Conservation (phyloP, 2,329 filamentous ascomycete genomes). For the Stemphylium vesicarium region DNA sequence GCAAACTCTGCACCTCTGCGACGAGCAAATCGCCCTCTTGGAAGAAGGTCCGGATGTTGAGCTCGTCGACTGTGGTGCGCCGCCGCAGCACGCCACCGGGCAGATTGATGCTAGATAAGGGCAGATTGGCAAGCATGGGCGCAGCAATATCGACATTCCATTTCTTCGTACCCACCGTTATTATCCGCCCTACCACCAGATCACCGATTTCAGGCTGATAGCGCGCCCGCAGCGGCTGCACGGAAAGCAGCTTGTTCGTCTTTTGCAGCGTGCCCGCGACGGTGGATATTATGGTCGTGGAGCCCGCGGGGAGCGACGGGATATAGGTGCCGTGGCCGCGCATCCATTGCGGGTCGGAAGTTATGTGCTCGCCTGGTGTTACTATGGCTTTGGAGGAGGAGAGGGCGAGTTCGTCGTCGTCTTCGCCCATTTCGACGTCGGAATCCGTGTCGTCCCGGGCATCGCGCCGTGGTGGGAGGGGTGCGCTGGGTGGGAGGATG, state of each 20-base stretch:
- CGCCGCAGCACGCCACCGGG: constrained; percentile 91
- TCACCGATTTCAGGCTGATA: constrained; percentile 97
- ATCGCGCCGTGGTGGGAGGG: constrained; percentile 34
- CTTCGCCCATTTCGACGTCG: constrained; percentile 57
- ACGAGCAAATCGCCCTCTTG: constrained; percentile 92
- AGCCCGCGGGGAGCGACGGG: constrained; percentile 52
- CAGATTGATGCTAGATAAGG: constrained; percentile 89
- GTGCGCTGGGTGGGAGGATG: constrained; percentile 60
- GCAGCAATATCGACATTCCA: constrained; percentile 97
- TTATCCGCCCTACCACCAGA: constrained; percentile 89
- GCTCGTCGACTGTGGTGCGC: constrained; percentile 91
- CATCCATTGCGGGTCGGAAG: constrained; percentile 97
- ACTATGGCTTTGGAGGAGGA: constrained; percentile 63
- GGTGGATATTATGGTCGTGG: constrained; percentile 80
- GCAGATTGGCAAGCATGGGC: constrained; percentile 81
- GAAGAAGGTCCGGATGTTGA: constrained; percentile 98
- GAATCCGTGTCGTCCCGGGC: constrained; percentile 56
- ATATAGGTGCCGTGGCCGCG: constrained; percentile 92
- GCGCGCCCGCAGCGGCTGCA: constrained; percentile 85
- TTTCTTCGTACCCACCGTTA: constrained; percentile 89
- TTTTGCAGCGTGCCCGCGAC: constrained; percentile 89
- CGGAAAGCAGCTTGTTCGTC: constrained; percentile 95
- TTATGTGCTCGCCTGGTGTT: constrained; percentile 88
- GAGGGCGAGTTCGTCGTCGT: constrained; percentile 47
- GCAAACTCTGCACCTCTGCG: constrained; percentile 90